Evolutionary conservation across 441 rosid genomes (phyloP).

Genomic region (Syzygium syzygioides): DNA sequence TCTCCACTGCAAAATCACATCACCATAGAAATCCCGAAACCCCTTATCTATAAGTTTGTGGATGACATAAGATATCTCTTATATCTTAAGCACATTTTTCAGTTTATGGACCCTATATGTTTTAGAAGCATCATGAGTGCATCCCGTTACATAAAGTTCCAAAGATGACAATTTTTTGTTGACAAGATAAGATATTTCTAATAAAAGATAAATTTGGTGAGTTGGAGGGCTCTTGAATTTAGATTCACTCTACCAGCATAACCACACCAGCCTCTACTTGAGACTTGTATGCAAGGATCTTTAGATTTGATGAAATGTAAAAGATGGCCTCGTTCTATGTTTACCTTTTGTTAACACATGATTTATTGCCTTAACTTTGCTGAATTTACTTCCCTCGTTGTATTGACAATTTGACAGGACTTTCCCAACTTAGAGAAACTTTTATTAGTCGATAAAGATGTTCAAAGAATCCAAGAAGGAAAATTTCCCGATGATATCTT

Average conservation of each 20-base stretch:
- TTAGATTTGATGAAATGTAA: background rate
- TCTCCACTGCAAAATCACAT: background rate
- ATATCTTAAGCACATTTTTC: no score
- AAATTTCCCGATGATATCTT: background rate
- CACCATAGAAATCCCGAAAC: no score
- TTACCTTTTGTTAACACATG: rapidly evolving
- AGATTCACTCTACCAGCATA: background rate
- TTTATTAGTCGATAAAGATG: background rate
- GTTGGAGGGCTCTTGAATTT: background rate
- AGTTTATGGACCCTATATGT: no score
- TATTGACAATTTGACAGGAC: background rate
- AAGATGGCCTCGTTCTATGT: background rate
- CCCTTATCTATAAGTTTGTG: no score
- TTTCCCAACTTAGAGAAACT: background rate
- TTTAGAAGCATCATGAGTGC: no score
- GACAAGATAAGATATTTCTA: background rate
- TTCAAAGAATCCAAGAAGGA: rapidly evolving
- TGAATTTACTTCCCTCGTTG: background rate
- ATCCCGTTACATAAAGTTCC: background rate
- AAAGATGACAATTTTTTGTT: background rate
- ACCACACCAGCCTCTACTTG: background rate
- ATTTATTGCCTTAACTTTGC: background rate
- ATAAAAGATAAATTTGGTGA: background rate
- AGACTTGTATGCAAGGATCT: background rate
- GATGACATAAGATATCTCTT: no score